phyloP scores from a whole-genome alignment of 2,329 filamentous ascomycete genomes.

The Nothophoma quercina region DNA sequence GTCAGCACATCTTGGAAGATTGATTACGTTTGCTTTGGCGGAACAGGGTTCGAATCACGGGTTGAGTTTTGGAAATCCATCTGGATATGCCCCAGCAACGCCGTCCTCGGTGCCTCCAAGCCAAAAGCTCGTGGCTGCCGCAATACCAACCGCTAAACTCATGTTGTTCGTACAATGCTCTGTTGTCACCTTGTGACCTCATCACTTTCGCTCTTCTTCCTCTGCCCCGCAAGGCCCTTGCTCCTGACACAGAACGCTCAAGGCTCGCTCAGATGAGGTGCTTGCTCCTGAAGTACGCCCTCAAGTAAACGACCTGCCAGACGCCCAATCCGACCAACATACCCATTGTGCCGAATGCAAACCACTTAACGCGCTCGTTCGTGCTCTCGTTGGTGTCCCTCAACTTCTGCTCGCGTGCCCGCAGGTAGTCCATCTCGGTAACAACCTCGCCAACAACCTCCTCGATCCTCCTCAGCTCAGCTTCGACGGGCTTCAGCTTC shows the following conservation, averaged over 20 bases:
- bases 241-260: neutral
- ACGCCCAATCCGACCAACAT: slow-evolving; percentile 87
- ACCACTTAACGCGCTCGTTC: slow-evolving; percentile 98
- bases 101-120: slow-evolving; percentile 5
- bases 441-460: slow-evolving; percentile 91
- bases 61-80: slow-evolving; percentile 9
- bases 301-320: slow-evolving; percentile 97
- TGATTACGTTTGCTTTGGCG: neutral
- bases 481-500: slow-evolving; percentile 97
- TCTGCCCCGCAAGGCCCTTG: too few species aligned
- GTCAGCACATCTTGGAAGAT: neutral
- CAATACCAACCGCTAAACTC: slow-evolving; percentile 13
- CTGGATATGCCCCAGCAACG: slow-evolving; percentile 18
- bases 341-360: slow-evolving; percentile 91
- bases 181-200: neutral
- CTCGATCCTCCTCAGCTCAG: slow-evolving; percentile 89
- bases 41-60: neutral
- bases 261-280: slow-evolving; percentile 55
- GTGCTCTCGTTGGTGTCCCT: slow-evolving; percentile 99
- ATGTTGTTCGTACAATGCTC: slow-evolving; percentile 21
- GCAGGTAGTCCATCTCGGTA: slow-evolving; percentile 94
- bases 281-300: slow-evolving; percentile 83
- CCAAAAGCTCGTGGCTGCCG: slow-evolving; percentile 5
- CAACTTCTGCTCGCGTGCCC: slow-evolving; percentile 88
- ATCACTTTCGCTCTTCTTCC: neutral